Evolutionary conservation across 305 asterid species (phyloP), one percentile per base, ranked within the genome.

Genomic region (Fraxinus xanthoxyloides): DNA sequence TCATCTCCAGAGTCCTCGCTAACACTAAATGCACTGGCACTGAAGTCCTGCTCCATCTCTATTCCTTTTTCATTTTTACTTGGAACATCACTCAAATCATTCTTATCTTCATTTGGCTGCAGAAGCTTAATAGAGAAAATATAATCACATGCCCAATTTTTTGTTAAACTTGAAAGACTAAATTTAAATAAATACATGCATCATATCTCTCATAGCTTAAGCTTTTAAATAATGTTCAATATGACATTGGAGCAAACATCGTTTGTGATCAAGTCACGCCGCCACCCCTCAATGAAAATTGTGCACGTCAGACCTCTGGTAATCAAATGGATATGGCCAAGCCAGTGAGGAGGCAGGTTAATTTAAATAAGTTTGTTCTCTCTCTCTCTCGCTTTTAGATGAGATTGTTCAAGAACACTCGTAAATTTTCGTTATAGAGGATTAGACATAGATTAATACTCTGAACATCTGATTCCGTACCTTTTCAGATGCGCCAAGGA

Each of bases 31-130:
- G 91, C 85, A 78, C 89, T 92, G 80, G 88, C 98, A 65, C 79
- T 83, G 72, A 97, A 92, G 83, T 97, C 99, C 84, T 97, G 90
- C 77, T 92, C 99, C 98, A 97, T 93, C 92, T 97, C 99, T 80
- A 97, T 84, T 56, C 99, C 99, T 84, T 92, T 97, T 34, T 92
- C 98, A 80, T 82, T 86, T 89, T 88, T 90, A 88, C 88, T 87
- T 0, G 95, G 94, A 90, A 85, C 85, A 77, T 93, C 93, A 82
- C 88, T 79, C 24, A 26, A 73, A 54, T 87, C 86, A 84, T 89
- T 90, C 56, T 63, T 86, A 84, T 92, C 94, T 81, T 92, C 94
- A 72, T 89, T 86, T 26, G 87, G 85, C 99, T 94, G 81, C 88
- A 86, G 85, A 85, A 81, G 81, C 83, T 82, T 38, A 79, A 43